Evolutionary conservation across 345 rosid species (phyloP).

Genomic region (Sapria himalayana): DNA sequence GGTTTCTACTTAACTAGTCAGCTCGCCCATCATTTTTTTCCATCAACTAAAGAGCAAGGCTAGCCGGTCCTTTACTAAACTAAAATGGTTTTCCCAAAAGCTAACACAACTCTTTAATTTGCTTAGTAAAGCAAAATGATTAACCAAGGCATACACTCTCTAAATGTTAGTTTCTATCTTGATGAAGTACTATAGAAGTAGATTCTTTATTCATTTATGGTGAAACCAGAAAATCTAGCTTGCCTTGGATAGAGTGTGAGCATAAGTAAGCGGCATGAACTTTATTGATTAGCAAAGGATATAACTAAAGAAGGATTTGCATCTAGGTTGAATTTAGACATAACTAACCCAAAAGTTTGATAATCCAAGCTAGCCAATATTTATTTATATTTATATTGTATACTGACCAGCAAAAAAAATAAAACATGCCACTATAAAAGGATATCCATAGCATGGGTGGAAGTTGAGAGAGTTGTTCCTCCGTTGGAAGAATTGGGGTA

Average conservation of each 20-base stretch:
- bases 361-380: too few species aligned
- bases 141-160: background rate
- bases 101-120: background rate
- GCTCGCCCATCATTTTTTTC: too few species aligned
- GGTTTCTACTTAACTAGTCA: too few species aligned
- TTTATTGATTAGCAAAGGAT: background rate
- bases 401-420: too few species aligned
- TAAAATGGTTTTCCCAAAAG: background rate
- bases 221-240: background rate
- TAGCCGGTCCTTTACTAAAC: background rate
- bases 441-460: too few species aligned
- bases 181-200: background rate
- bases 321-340: too few species aligned
- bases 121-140: background rate
- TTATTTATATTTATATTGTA: too few species aligned
- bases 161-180: background rate
- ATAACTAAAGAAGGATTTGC: too few species aligned
- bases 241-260: background rate
- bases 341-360: too few species aligned
- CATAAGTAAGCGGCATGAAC: constrained; percentile 1
- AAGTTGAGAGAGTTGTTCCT: too few species aligned
- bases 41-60: background rate
- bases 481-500: too few species aligned
- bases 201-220: background rate
- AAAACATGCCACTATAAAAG: too few species aligned